phyloP scores from a whole-genome alignment of 2,329 filamentous ascomycete genomes.

The Anthostomella pinea region DNA sequence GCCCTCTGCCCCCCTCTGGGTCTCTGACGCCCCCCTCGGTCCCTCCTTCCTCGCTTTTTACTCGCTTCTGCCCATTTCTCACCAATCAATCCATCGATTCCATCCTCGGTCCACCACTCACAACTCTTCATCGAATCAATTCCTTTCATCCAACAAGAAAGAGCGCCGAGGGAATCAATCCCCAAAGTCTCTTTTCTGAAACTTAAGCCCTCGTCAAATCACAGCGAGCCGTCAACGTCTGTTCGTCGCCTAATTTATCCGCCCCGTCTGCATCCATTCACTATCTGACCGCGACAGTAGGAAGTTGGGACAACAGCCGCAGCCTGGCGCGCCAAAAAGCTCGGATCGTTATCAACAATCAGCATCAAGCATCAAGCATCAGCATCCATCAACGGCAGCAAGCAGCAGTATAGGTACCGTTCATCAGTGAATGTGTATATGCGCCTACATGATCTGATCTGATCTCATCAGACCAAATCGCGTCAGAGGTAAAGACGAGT shows the following conservation, averaged over 20 bases:
- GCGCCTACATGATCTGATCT: constrained; percentile 11
- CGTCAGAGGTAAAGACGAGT: constrained; percentile 3
- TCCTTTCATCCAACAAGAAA: constrained; percentile 30
- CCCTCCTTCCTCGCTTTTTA: constrained; percentile 31
- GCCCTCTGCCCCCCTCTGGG: too few species aligned
- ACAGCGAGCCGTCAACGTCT: constrained; percentile 25
- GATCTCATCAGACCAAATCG: constrained; percentile 3
- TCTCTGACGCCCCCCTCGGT: constrained; percentile 8
- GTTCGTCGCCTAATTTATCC: constrained; percentile 9
- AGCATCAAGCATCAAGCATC: neutral
- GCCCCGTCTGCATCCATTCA: constrained; percentile 6
- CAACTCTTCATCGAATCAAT: constrained; percentile 35
- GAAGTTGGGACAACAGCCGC: too few species aligned
- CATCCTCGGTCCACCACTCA: constrained; percentile 31
- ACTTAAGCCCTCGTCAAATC: constrained; percentile 26
- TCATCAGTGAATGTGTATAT: too few species aligned
- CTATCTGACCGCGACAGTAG: too few species aligned
- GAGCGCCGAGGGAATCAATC: constrained; percentile 22
- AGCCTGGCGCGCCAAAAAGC: too few species aligned
- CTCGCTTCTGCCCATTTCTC: constrained; percentile 34
- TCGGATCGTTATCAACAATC: too few species aligned
- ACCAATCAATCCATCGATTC: constrained; percentile 34
- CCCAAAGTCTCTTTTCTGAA: constrained; percentile 24
- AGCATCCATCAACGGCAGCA: neutral
- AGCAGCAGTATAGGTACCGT: too few species aligned